Conservation (phyloP, 306 rosid genomes). For the Cucumis melo region DNA sequence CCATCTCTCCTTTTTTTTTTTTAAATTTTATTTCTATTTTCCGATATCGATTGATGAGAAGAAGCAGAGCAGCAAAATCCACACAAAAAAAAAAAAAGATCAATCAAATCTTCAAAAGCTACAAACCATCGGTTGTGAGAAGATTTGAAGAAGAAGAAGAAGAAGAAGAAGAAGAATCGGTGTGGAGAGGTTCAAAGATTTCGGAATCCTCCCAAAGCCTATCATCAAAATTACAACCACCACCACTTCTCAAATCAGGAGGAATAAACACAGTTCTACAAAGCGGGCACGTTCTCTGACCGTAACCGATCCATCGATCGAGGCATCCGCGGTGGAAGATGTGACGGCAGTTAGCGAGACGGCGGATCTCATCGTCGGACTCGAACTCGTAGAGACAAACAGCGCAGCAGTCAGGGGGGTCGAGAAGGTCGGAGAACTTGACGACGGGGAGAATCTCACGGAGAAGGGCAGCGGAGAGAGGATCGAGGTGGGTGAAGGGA, state of each 20-base stretch:
- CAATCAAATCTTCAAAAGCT: conserved; percentile 4
- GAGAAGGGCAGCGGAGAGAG: conserved; percentile 35
- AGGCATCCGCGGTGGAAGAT: conserved; percentile 63
- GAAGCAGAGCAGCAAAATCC: neutral
- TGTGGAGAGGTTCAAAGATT: conserved; percentile 36
- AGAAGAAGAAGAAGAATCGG: conserved; percentile 19
- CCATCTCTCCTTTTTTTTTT: too few species aligned
- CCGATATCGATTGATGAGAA: neutral
- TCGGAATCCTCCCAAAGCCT: conserved; percentile 52
- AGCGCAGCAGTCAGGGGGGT: conserved; percentile 56
- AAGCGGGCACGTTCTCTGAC: conserved; percentile 72
- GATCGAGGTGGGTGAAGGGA: conserved; percentile 23
- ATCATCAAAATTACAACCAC: conserved; percentile 26
- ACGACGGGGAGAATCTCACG: conserved; percentile 49
- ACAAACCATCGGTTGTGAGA: conserved; percentile 14
- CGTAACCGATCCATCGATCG: conserved; percentile 88
- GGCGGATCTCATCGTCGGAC: conserved; percentile 62
- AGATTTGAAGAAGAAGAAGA: conserved; percentile 11
- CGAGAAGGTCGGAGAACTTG: conserved; percentile 48
- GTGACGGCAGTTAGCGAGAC: conserved; percentile 64
- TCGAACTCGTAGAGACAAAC: conserved; percentile 69
- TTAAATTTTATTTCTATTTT: neutral
- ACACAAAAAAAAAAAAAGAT: neutral
- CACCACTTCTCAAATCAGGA: conserved; percentile 33
- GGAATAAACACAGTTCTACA: conserved; percentile 66